Conservation (phyloP, 371 early-diverging fungal species). For the Syncephalastrum racemosum region DNA sequence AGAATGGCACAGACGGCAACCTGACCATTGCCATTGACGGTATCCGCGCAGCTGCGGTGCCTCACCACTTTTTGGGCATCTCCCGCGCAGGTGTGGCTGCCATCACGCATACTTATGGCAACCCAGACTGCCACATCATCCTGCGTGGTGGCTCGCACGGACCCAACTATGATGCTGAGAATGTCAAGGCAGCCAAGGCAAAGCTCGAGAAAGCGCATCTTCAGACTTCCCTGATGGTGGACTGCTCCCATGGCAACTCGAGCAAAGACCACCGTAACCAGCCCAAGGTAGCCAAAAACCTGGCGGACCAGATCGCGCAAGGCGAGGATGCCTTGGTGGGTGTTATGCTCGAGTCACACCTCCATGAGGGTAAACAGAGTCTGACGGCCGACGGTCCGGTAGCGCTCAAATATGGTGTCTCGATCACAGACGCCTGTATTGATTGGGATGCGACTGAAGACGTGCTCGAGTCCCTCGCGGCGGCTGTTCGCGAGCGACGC, state of each 20-base stretch:
- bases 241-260: conserved; percentile 85
- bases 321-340: conserved; percentile 76
- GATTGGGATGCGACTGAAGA: conserved; percentile 72
- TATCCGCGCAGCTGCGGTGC: conserved; percentile 80
- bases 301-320: conserved; percentile 57
- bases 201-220: conserved; percentile 61
- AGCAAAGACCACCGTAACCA: conserved; percentile 74
- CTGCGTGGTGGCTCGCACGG: conserved; percentile 78
- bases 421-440: conserved; percentile 85
- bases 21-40: conserved; percentile 88
- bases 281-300: conserved; percentile 49
- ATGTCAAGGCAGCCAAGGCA: conserved; percentile 54
- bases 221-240: conserved; percentile 71
- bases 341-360: conserved; percentile 92
- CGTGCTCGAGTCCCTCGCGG: conserved; percentile 68
- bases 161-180: conserved; percentile 79
- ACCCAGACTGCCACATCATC: conserved; percentile 57
- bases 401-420: conserved; percentile 74
- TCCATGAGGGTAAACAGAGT: conserved; percentile 81
- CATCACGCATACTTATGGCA: conserved; percentile 87
- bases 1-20: conserved; percentile 93
- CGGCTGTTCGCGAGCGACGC: conserved; percentile 59
- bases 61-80: conserved; percentile 91
- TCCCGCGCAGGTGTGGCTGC: conserved; percentile 92
- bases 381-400: conserved; percentile 66